These are phyloP conservation scores for Aspergillus hancockii DNA, from an alignment of 495 filamentous ascomycete species.

Conservation along the genomic window DNA sequence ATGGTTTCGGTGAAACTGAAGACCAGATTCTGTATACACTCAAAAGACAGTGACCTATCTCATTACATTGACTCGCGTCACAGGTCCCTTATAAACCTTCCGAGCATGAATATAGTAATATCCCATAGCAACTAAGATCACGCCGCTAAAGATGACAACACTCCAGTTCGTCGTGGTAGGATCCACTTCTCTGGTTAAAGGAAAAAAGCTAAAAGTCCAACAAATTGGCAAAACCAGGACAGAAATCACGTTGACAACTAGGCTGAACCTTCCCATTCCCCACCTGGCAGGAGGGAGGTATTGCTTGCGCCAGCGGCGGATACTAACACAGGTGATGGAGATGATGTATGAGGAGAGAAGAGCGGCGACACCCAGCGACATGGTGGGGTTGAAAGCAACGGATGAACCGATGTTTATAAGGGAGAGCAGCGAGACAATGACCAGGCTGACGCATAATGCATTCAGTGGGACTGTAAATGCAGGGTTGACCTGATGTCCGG, in stretches of 20 bases:
- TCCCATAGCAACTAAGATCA: conserved; percentile 28
- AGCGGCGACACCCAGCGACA: conserved; percentile 44
- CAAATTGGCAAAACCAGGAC: conserved; percentile 24
- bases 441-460: conserved; percentile 43
- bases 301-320: conserved; percentile 32
- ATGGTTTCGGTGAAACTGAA: too few species aligned
- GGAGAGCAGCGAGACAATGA: conserved; percentile 48
- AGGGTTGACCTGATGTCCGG: conserved; percentile 12
- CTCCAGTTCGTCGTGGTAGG: conserved; percentile 44
- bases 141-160: conserved; percentile 35
- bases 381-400: conserved; percentile 56
- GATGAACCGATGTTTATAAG: conserved; percentile 61
- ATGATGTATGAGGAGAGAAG: conserved; percentile 46
- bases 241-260: conserved; percentile 8
- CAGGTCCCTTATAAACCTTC: conserved; percentile 4
- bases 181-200: conserved; percentile 27
- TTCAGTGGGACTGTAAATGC: conserved; percentile 54
- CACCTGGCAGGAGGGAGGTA: conserved; percentile 39
- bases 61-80: neutral
- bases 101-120: conserved; percentile 22
- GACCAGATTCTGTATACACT: too few species aligned
- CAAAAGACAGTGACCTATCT: too few species aligned
- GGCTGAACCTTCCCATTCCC: conserved; percentile 33
- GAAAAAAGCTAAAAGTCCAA: conserved; percentile 42
- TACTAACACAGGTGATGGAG: conserved; percentile 41